phyloP scores from a whole-genome alignment of 1,284 basidiomycete genomes.

The Moniliophthora roreri region DNA sequence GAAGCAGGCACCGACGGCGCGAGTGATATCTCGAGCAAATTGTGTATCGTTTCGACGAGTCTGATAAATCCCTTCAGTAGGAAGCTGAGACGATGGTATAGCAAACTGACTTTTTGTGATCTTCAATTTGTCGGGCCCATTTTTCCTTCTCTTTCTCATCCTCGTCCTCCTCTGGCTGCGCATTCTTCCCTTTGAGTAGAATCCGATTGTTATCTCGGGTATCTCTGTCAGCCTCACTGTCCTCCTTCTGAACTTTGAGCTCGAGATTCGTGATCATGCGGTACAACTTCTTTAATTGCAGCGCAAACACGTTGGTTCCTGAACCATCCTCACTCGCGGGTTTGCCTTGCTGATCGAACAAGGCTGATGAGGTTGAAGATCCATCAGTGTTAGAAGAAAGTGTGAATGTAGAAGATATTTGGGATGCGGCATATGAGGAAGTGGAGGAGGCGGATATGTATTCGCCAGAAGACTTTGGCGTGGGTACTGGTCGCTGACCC shows the following conservation, averaged over 20 bases:
- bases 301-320: slow-evolving; percentile 62
- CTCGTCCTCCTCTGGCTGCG: slow-evolving; percentile 46
- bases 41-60: slow-evolving; percentile 86
- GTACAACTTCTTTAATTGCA: slow-evolving; percentile 81
- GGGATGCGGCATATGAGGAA: slow-evolving; percentile 73
- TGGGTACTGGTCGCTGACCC: slow-evolving; percentile 37
- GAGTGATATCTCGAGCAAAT: slow-evolving; percentile 84
- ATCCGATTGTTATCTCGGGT: slow-evolving; percentile 43
- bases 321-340: slow-evolving; percentile 50
- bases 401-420: slow-evolving; percentile 72
- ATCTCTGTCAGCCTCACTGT: slow-evolving; percentile 47
- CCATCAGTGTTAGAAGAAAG: slow-evolving; percentile 76
- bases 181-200: slow-evolving; percentile 51
- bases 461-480: slow-evolving; percentile 64
- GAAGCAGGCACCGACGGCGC: slow-evolving; percentile 87
- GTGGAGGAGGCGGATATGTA: slow-evolving; percentile 75
- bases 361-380: slow-evolving; percentile 66
- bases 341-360: slow-evolving; percentile 52
- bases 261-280: slow-evolving; percentile 75
- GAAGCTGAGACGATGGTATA: slow-evolving; percentile 12
- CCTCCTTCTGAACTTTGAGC: slow-evolving; percentile 66
- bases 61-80: slow-evolving; percentile 27
- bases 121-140: slow-evolving; percentile 62
- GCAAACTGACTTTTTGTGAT: slow-evolving; percentile 67
- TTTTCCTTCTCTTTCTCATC: slow-evolving; percentile 63